phyloP scores from a whole-genome alignment of 257 asterid species.

The Plantago major region DNA sequence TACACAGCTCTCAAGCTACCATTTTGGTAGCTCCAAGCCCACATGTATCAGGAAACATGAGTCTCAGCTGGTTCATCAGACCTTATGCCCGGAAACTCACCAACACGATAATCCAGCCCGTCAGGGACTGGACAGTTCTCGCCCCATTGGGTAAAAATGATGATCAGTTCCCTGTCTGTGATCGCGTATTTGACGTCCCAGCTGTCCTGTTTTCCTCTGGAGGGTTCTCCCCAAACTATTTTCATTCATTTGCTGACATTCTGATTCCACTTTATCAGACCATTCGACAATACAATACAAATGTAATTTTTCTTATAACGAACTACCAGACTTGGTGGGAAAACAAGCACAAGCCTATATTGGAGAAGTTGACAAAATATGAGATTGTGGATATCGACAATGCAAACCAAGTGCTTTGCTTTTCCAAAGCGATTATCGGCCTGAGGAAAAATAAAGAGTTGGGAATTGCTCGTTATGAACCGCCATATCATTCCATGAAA shows the following conservation, averaged over 20 bases:
- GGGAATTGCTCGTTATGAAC: conserved; percentile 25
- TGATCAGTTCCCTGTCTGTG: neutral
- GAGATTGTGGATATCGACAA: conserved; percentile 37
- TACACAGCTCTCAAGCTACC: conserved; percentile 45
- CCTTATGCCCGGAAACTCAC: conserved; percentile 59
- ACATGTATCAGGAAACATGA: neutral
- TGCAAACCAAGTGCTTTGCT: conserved; percentile 34
- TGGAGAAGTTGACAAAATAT: conserved; percentile 35
- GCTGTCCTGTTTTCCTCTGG: conserved; percentile 56
- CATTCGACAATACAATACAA: conserved; percentile 30
- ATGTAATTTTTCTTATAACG: conserved; percentile 34
- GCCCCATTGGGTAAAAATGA: neutral
- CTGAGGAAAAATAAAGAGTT: conserved; percentile 38
- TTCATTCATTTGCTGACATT: conserved; percentile 56
- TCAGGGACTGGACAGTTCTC: conserved; percentile 20
- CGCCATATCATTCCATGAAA: conserved; percentile 21
- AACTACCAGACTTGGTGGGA: conserved; percentile 30
- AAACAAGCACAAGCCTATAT: conserved; percentile 23
- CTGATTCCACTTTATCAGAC: conserved; percentile 50
- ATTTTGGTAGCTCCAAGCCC: conserved; percentile 30
- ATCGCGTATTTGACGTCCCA: conserved; percentile 15
- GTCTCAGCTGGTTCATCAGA: conserved; percentile 26
- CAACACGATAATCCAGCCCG: conserved; percentile 20
- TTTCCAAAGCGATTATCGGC: conserved; percentile 40
- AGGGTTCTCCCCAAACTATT: conserved; percentile 44